A percentile compares a stretch with the other conserved stretches of the same genome.
Conservation (phyloP, 2,329 filamentous ascomycete genomes). For the Verruconis gallopava region DNA sequence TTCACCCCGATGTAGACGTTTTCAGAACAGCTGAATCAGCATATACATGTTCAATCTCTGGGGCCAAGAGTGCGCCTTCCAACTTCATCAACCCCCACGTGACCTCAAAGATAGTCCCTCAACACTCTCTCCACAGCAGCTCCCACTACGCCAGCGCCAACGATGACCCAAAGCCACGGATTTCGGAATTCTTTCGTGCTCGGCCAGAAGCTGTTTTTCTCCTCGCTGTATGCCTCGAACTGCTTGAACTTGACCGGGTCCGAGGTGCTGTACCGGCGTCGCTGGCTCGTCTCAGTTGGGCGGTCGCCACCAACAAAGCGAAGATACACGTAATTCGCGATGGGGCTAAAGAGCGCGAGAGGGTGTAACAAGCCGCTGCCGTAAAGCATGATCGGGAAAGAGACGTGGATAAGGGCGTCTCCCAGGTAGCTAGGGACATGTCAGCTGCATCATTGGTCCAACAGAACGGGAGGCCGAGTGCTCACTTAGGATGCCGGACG, state of each 20-base stretch:
- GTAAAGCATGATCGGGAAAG: constrained; percentile 45
- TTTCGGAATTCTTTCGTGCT: constrained; percentile 36
- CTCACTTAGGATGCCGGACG: constrained; percentile 49
- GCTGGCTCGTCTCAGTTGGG: constrained; percentile 40
- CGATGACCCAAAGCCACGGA: constrained; percentile 42
- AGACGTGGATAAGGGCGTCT: constrained; percentile 44
- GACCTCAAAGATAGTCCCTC: constrained; percentile 13
- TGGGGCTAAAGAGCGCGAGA: constrained; percentile 40
- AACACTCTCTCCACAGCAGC: constrained; percentile 34
- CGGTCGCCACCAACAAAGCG: constrained; percentile 44
- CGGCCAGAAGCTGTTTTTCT: constrained; percentile 51
- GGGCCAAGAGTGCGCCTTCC: too few relatives aligned
- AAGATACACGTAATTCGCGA: constrained; percentile 47
- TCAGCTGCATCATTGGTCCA: neutral
- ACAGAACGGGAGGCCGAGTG: constrained; percentile 7
- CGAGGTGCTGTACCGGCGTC: constrained; percentile 38
- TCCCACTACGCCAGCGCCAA: constrained; percentile 37
- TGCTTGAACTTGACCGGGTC: constrained; percentile 40
- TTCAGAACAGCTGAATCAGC: too few relatives aligned
- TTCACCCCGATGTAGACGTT: too few relatives aligned
- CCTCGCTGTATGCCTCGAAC: constrained; percentile 36
- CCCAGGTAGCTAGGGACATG: constrained; percentile 44
- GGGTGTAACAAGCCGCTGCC: constrained; percentile 42
- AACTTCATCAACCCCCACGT: neutral
- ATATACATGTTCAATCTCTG: too few relatives aligned